Conservation (phyloP, 345 rosid genomes). For the Eucalyptus pauciflora region DNA sequence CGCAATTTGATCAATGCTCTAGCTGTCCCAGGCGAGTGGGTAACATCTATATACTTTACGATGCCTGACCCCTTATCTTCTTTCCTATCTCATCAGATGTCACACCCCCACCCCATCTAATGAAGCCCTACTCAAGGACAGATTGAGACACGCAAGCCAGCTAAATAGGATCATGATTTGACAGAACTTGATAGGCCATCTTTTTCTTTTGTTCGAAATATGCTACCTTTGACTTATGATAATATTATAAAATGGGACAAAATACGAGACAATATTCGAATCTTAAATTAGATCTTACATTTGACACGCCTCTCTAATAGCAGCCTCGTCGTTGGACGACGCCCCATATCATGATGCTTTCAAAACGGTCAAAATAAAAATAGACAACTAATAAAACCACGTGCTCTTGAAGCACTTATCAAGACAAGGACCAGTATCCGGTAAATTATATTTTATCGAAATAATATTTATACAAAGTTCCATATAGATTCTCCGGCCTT, state of each 20-base stretch:
- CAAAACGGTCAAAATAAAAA: no score
- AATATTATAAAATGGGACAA: not conserved
- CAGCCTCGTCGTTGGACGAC: not conserved
- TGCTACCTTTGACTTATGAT: not conserved
- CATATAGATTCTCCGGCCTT: no score
- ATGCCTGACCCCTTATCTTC: not conserved
- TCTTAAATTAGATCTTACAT: not conserved
- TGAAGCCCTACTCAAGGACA: not conserved
- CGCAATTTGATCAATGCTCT: not conserved
- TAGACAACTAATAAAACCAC: not conserved
- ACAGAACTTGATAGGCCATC: not conserved
- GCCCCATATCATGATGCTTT: not conserved
- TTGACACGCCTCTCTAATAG: not conserved
- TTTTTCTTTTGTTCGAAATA: not conserved
- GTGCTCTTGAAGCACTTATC: not conserved
- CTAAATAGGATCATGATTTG: not conserved
- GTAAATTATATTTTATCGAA: not conserved
- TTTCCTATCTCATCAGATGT: not conserved
- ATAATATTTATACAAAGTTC: no score
- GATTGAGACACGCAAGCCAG: not conserved
- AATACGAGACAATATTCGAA: not conserved
- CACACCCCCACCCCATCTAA: not conserved
- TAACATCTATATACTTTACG: rapidly evolving
- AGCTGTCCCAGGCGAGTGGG: not conserved
- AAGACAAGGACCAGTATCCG: not conserved